Conservation (phyloP, 164 flowering plant genomes). For the Vitis riparia region DNA sequence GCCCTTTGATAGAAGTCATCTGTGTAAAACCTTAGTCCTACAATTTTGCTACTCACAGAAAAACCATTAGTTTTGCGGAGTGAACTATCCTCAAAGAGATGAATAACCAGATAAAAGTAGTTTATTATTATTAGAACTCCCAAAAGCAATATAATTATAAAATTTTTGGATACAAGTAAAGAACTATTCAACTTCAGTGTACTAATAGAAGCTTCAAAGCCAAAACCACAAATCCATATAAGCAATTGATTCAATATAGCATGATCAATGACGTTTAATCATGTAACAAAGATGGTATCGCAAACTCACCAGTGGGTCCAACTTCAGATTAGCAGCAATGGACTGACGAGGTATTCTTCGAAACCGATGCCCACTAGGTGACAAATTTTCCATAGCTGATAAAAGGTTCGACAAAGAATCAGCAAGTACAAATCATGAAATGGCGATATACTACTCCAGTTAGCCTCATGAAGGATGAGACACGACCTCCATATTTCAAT, state of each 20-base stretch:
- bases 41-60: too few relatives aligned
- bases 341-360: slow-evolving; percentile 63
- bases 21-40: too few relatives aligned
- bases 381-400: slow-evolving; percentile 55
- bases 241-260: neutral
- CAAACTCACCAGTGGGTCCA: slow-evolving; percentile 71
- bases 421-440: neutral
- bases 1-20: too few relatives aligned
- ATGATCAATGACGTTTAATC: neutral
- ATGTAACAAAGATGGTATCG: neutral
- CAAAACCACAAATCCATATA: neutral
- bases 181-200: neutral
- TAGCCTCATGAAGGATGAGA: neutral
- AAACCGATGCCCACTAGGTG: slow-evolving; percentile 58
- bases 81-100: too few relatives aligned
- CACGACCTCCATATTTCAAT: neutral
- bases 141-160: neutral
- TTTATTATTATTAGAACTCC: neutral
- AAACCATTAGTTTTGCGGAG: too few relatives aligned
- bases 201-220: neutral
- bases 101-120: too few relatives aligned
- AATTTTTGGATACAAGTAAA: too few relatives aligned
- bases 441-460: neutral
- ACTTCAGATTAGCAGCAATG: slow-evolving; percentile 44
- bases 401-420: slow-evolving; percentile 4